These are phyloP conservation scores for Ceratocystis harringtonii DNA, from an alignment of 2,329 filamentous ascomycete genomes.

Conservation along the genomic window DNA sequence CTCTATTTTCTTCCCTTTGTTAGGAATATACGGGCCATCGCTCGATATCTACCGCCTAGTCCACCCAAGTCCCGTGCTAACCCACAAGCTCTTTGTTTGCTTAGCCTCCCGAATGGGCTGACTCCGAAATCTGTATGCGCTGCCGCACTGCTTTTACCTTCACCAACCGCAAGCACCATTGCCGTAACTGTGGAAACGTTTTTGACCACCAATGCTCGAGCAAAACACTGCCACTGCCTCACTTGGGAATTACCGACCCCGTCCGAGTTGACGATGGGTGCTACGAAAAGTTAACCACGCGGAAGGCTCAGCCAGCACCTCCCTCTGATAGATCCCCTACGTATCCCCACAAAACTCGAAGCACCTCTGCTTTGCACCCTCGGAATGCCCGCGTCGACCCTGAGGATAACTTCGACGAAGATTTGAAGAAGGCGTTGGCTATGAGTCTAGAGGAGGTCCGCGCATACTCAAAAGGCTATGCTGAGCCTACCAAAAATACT, in stretches of 20 bases:
- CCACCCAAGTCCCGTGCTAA: no score
- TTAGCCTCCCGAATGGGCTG: conserved; percentile 88
- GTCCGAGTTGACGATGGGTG: conserved; percentile 95
- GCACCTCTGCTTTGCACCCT: conserved; percentile 64
- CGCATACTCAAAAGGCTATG: conserved; percentile 57
- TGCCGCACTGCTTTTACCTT: conserved; percentile 92
- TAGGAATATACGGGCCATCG: not conserved
- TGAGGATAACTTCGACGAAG: conserved; percentile 86
- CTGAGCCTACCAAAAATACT: conserved; percentile 37
- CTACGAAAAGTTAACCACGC: conserved; percentile 75
- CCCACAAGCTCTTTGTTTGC: not conserved
- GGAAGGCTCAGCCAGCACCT: conserved; percentile 29
- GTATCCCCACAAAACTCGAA: conserved; percentile 48
- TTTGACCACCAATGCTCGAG: conserved; percentile 91
- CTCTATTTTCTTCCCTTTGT: not conserved
- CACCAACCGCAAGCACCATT: conserved; percentile 96
- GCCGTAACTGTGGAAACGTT: conserved; percentile 92
- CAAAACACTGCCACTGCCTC: conserved; percentile 76
- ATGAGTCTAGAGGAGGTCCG: conserved; percentile 96
- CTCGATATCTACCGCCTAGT: not conserved
- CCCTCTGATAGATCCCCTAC: conserved; percentile 37
- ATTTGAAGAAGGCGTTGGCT: conserved; percentile 79
- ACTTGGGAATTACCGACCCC: conserved; percentile 79
- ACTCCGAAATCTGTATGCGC: conserved; percentile 97
- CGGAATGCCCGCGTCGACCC: conserved; percentile 56